Evolutionary conservation across 108 stramenopile genomes (phyloP).

Genomic region (Cyclotella kingstonii): DNA sequence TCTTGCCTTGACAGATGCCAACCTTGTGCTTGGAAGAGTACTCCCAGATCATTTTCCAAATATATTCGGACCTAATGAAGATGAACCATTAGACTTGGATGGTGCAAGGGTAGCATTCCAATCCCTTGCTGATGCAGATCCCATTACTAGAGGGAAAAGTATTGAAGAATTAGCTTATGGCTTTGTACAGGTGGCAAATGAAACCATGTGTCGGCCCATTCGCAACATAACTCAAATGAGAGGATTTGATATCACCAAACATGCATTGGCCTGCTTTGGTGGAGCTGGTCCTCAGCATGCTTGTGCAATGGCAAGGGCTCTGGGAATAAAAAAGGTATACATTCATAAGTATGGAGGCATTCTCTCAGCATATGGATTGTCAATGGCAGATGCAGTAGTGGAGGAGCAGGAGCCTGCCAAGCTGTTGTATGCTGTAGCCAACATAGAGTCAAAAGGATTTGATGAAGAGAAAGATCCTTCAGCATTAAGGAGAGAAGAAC

Average conservation of each 20-base stretch:
- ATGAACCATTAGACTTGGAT: conserved; percentile 91
- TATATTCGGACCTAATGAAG: conserved; percentile 96
- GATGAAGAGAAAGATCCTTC: conserved; percentile 38
- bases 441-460: conserved; percentile 25
- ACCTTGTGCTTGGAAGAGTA: conserved; percentile 93
- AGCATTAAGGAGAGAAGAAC: conserved; percentile 52
- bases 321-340: conserved; percentile 92
- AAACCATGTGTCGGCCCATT: conserved; percentile 99
- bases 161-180: conserved; percentile 94
- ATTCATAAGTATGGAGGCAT: conserved; percentile 95
- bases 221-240: conserved; percentile 98
- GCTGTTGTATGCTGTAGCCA: conserved; percentile 46
- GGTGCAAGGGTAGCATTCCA: conserved; percentile 84
- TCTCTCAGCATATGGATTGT: conserved; percentile 94
- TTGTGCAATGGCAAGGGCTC: conserved; percentile 89
- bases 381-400: conserved; percentile 91
- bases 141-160: conserved; percentile 60
- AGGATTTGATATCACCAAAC: conserved; percentile 82
- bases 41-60: conserved; percentile 91
- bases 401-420: conserved; percentile 95
- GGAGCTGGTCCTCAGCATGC: conserved; percentile 99
- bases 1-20: conserved; percentile 99
- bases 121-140: conserved; percentile 57
- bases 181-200: conserved; percentile 97
- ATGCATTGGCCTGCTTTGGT: conserved; percentile 94